phyloP scores from a whole-genome alignment of 2,329 filamentous ascomycete genomes.

The Colletotrichum sojae region DNA sequence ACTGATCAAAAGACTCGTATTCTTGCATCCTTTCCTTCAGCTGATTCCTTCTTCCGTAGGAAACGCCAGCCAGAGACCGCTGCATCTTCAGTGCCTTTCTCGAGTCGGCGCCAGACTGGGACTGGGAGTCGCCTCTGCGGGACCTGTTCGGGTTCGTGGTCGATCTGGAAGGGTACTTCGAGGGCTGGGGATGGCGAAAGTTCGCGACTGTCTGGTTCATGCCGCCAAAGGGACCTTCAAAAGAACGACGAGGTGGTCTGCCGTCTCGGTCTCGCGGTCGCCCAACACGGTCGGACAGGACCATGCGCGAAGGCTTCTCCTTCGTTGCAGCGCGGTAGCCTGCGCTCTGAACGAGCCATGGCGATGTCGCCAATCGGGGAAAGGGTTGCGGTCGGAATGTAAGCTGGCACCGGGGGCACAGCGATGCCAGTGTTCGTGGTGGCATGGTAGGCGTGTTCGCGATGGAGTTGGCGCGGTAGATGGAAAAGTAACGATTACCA shows the following conservation, averaged over 20 bases:
- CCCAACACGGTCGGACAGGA: slow-evolving; percentile 68
- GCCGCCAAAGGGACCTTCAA: slow-evolving; percentile 66
- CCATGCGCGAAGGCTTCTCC: slow-evolving; percentile 68
- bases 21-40: slow-evolving; percentile 72
- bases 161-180: slow-evolving; percentile 36
- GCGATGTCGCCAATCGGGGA: slow-evolving; percentile 42
- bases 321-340: slow-evolving; percentile 52
- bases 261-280: slow-evolving; percentile 53
- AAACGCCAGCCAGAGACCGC: slow-evolving; percentile 79
- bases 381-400: slow-evolving; percentile 26
- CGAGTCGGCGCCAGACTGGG: slow-evolving; percentile 20
- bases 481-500: slow-evolving; percentile 3
- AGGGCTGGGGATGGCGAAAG: slow-evolving; percentile 44
- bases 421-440: slow-evolving; percentile 38
- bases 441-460: slow-evolving; percentile 33
- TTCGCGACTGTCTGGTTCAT: slow-evolving; percentile 70
- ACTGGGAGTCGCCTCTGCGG: slow-evolving; percentile 48
- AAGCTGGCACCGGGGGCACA: slow-evolving; percentile 39
- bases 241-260: slow-evolving; percentile 54
- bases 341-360: slow-evolving; percentile 54
- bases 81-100: slow-evolving; percentile 96
- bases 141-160: slow-evolving; percentile 49
- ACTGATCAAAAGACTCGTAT: slow-evolving; percentile 84
- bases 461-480: slow-evolving; percentile 17
- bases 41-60: slow-evolving; percentile 76